Base-by-base conservation (phyloP, 78 protist genomes). In the Tieghemostelium lacteum region DNA sequence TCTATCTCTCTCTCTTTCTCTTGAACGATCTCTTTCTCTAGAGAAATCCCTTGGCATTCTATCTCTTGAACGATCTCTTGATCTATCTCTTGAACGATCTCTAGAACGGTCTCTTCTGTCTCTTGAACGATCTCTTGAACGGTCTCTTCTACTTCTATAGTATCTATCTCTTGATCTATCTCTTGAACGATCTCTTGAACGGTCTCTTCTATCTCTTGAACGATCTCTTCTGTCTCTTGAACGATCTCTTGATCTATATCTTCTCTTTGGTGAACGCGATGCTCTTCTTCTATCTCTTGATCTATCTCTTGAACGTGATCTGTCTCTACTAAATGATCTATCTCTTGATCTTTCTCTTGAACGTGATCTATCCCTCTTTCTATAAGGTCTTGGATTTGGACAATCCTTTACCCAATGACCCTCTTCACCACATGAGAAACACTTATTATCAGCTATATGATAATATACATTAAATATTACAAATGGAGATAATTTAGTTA, bases 381-480 rank as follows among this genome's bases (percentile, higher is more conserved):
- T 54, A 50, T 62, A 26, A 17, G 31, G 60, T 55, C 29, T 12
- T 31, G 63, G 33, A 42, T 83, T 83, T 58, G 89, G 89, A 42
- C 89, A 83, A 58, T 71, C 75, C 19, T 83, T 83, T 66, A 73
- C 63, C 75, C 75, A 83, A 69, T 83, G 89, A 8, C 89, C 89
- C n/a, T 39, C 69, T n/a, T 69, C 55, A 16, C 74, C 67, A 83
- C 89, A 83, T 55, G 89, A 14, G 42, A 69, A 83, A 69, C 89
- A 83, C 42, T 83, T 83, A 45, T 69, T 83, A 58, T 83, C 77
- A 17, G 77, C 76, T 66, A 67, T 20, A 29, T 1, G 19, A 49
- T 49, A 19, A 20, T 49, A 19, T 19, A 49, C 17, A 49, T 58
- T 24, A 58, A 58, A 2, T 58, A 58, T 34, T 34, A 34, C 5